Evolutionary conservation across 805 yeast species (phyloP), one percentile per base, ranked within the genome.

Genomic region (Monosporozyma siamensis): DNA sequence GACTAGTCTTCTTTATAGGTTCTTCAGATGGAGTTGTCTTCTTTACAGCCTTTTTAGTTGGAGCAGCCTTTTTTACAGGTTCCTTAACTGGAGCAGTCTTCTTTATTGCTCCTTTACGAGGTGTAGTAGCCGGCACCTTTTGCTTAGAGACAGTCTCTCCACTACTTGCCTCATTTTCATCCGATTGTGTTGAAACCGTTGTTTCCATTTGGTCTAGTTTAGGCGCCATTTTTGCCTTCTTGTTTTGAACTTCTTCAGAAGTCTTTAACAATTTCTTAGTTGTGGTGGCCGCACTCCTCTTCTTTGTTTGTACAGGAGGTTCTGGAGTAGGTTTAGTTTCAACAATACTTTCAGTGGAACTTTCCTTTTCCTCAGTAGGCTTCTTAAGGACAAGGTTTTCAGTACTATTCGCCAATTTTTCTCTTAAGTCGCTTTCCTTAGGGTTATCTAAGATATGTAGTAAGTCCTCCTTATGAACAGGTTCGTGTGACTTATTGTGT

Each of bases 391-490:
- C 22, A 15, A 18, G 15, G 12, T 23, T 35, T 24, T 24, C 30
- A 9, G 38, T 24, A 24, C 24, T 30, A 2, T 35, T 26, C 3
- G 10, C 20, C 25, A 23, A 9, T 23, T 23, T 23, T 23, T 23
- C 25, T 9, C 25, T 23, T 23, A 9, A 23, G 25, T 23, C 9
- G 25, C 25, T 9, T 23, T 23, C 25, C 25, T 23, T 22, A 21
- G 22, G 10, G n/a, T 27, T 26, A 14, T 39, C 40, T n/a, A 41
- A 43, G 15, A 44, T 38, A 14, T 47, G 38, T 17, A 47, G 10
- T 15, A 47, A 29, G 23, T 47, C 44, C 5, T 30, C n/a, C 25
- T 44, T 47, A 10, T 31, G 37, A 3, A 44, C 26, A 2, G 50
- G 23, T 20, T 40, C 44, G 25, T 40, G 34, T 12, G 30, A 18